These are phyloP conservation scores for Hibiscus syriacus DNA, from an alignment of 345 rosid genomes.

Conservation along the genomic window DNA sequence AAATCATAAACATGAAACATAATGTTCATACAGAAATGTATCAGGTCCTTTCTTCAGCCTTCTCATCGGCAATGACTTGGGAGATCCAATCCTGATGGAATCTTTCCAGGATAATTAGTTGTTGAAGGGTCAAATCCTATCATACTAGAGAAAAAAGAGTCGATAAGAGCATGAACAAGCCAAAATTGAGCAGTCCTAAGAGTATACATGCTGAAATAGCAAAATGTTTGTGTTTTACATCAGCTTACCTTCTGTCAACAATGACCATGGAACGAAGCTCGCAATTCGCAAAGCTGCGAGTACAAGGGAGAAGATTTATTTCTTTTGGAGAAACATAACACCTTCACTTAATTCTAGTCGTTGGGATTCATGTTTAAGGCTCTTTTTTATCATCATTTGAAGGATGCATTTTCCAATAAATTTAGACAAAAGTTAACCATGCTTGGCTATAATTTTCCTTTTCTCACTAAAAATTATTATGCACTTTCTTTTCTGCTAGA, in stretches of 20 bases:
- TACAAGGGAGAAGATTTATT: constrained; percentile 5
- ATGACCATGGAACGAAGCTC: constrained; percentile 95
- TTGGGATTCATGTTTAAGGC: not conserved
- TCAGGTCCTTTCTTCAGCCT: constrained; percentile 16
- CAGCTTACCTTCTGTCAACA: constrained; percentile 61
- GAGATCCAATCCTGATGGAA: constrained; percentile 51
- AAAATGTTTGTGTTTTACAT: not conserved
- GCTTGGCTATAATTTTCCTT: not conserved
- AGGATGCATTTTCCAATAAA: not conserved
- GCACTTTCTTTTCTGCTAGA: not conserved
- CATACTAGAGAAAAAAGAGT: constrained; percentile 43
- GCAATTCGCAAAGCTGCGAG: constrained; percentile 79
- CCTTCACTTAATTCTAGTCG: not conserved
- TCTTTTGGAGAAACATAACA: not conserved
- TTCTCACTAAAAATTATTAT: not conserved
- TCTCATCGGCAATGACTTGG: constrained; percentile 36
- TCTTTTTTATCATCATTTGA: not conserved
- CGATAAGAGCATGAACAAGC: constrained; percentile 4
- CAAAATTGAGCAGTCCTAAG: not conserved
- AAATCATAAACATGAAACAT: not conserved
- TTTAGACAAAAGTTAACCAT: not conserved
- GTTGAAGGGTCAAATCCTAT: constrained; percentile 48
- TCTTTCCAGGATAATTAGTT: constrained; percentile 77
- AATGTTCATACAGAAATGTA: constrained; percentile 7
- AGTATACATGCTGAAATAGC: not conserved